Base-by-base conservation (phyloP, 495 filamentous ascomycete species). In the Aspergillus kassunensis region DNA sequence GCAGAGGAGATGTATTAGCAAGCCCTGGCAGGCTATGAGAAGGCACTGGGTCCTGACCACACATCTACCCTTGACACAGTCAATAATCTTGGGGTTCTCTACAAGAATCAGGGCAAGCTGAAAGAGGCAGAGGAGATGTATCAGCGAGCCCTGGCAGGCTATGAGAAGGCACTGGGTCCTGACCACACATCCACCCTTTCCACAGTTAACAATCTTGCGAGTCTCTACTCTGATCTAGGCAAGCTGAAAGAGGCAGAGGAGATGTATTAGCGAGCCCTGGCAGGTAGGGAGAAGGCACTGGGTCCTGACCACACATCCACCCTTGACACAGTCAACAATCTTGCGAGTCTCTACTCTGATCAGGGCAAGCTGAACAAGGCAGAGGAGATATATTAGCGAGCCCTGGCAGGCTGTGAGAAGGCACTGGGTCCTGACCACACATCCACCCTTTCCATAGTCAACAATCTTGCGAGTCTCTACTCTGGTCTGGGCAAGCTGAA, bases 361-460 rank as follows among this genome's bases (percentile, higher is more conserved):
- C 67, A 72, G 48, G 67, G 64, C n/a, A 71, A 69, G 59, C 51
- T 69, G 50, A 40, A 56, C 1, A 58, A 74, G 56, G 66, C 73
- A 53, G 69, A 74, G 54, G 37, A 61, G 41, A 66, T 71, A 54
- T 73, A 66, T 51, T 9, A 37, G 8, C 15, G 19, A 37, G 35
- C 35, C 2, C n/a, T 37, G 35, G 53, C 40, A 55, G 62, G 62
- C 39, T 53, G 62, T 1, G 62, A 73, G 57, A 72, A 72, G 47
- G 61, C 62, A 25, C 54, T 66, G 0, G 69, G 70, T 21, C 59
- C 56, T 8, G 62, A 69, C 24, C 64, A 74, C 52, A 54, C 27
- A 18, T 66, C 55, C 27, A 73, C 63, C 15, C 63, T 73, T 10
- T 30, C 54, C n/a, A 75, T 3, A 16, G 15, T 44, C 25, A 44